Percentiles rank a stretch among this genome's conserved stretches.
Conservation (phyloP, 75 land plant genomes). For the Cupressus sempervirens region DNA sequence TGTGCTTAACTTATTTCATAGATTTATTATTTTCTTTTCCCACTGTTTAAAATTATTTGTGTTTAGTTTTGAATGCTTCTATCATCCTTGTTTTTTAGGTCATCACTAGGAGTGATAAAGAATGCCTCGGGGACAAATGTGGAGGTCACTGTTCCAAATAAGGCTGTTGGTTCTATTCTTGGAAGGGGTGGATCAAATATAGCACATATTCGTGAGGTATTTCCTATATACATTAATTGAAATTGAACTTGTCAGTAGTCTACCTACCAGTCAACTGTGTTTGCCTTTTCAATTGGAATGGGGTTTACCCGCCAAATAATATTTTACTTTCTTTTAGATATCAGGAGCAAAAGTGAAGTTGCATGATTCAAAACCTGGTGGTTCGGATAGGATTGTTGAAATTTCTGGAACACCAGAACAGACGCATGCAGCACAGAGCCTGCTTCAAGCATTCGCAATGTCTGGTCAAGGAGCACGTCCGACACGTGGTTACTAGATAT, state of each 20-base stretch:
- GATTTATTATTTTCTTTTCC: neutral
- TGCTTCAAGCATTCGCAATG: slow-evolving; percentile 57
- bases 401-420: slow-evolving; percentile 67
- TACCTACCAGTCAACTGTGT: neutral
- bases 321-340: slow-evolving; percentile 26
- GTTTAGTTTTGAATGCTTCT: neutral
- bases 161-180: slow-evolving; percentile 33
- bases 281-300: neutral
- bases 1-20: neutral
- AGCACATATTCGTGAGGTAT: slow-evolving; percentile 38
- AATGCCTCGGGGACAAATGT: slow-evolving; percentile 19
- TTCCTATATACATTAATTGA: neutral
- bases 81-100: neutral
- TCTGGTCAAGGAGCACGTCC: slow-evolving; percentile 18
- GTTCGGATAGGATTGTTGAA: slow-evolving; percentile 39
- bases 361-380: slow-evolving; percentile 39
- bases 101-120: slow-evolving; percentile 8
- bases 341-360: slow-evolving; percentile 66
- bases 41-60: neutral
- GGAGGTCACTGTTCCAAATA: slow-evolving; percentile 30
- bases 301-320: neutral
- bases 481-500: neutral
- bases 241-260: neutral
- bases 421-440: slow-evolving; percentile 57
- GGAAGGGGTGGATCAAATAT: slow-evolving; percentile 40